phyloP scores from a whole-genome alignment of 257 asterid genomes.

The Rauvolfia tetraphylla region DNA sequence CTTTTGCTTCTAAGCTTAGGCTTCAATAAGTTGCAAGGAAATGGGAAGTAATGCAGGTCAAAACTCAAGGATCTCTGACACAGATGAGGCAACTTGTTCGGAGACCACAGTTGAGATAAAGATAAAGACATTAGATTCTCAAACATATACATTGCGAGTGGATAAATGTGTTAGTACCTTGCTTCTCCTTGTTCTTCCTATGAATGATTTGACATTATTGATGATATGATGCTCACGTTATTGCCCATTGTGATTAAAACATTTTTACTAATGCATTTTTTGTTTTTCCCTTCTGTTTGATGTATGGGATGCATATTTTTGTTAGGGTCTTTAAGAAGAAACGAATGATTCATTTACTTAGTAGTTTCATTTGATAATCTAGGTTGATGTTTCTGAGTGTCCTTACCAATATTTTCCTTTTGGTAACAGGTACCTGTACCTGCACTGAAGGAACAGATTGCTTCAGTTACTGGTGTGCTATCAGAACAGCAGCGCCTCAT shows the following conservation, averaged over 20 bases:
- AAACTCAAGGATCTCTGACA: constrained; percentile 31
- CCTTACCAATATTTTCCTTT: neutral
- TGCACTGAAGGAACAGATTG: constrained; percentile 80
- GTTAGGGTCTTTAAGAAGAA: neutral
- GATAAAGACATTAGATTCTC: constrained; percentile 91
- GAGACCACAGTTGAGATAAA: constrained; percentile 88
- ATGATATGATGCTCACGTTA: neutral
- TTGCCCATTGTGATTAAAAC: neutral
- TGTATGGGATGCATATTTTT: neutral
- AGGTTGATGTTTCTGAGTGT: constrained; percentile 7
- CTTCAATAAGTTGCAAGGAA: constrained; percentile 5
- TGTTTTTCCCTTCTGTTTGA: neutral
- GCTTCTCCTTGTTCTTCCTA: neutral
- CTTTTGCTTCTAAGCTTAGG: constrained; percentile 8
- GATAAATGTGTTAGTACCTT: constrained; percentile 64
- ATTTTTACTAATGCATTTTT: neutral
- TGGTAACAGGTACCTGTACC: constrained; percentile 86
- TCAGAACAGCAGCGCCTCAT: constrained; percentile 97
- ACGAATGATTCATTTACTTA: neutral
- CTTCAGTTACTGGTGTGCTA: constrained; percentile 80
- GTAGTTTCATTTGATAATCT: neutral
- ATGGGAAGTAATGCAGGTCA: constrained; percentile 65
- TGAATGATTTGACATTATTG: neutral
- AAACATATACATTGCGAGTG: constrained; percentile 71
- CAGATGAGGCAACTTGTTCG: constrained; percentile 50